Conservation (phyloP, 805 yeast species). For the Schwanniomyces sp. region DNA sequence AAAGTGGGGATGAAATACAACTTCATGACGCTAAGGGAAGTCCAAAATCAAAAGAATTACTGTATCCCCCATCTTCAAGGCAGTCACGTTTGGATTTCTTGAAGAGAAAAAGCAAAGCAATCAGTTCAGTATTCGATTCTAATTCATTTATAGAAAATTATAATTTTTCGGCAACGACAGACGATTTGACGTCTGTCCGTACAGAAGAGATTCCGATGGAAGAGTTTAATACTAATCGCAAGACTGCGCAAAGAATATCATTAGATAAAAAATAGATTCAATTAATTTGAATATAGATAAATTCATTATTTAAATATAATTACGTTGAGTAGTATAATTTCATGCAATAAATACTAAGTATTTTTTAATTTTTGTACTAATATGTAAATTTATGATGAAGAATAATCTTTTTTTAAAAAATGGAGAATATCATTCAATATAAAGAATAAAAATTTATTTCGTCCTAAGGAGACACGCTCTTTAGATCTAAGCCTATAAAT, state of each 20-base stretch:
- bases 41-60: not conserved
- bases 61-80: conserved; percentile 17
- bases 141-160: conserved; percentile 33
- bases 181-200: conserved; percentile 31
- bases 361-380: too few species aligned
- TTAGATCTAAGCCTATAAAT: too few species aligned
- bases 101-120: conserved; percentile 32
- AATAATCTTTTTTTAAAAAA: too few species aligned
- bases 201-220: conserved; percentile 56
- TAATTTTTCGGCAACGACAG: conserved; percentile 25
- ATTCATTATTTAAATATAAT: not conserved
- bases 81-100: conserved; percentile 30
- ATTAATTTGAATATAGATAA: not conserved
- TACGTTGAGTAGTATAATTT: not conserved
- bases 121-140: conserved; percentile 19
- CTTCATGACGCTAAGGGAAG: not conserved
- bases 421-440: too few species aligned
- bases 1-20: conserved; percentile 1
- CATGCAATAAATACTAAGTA: not conserved
- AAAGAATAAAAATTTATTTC: too few species aligned
- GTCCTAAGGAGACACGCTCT: too few species aligned
- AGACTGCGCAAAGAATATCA: conserved; percentile 10
- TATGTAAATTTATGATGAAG: too few species aligned
- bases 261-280: not conserved
- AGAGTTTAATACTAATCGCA: conserved; percentile 27